Base-by-base conservation (phyloP, 2,329 filamentous ascomycete genomes). In the Xylaria sp. region DNA sequence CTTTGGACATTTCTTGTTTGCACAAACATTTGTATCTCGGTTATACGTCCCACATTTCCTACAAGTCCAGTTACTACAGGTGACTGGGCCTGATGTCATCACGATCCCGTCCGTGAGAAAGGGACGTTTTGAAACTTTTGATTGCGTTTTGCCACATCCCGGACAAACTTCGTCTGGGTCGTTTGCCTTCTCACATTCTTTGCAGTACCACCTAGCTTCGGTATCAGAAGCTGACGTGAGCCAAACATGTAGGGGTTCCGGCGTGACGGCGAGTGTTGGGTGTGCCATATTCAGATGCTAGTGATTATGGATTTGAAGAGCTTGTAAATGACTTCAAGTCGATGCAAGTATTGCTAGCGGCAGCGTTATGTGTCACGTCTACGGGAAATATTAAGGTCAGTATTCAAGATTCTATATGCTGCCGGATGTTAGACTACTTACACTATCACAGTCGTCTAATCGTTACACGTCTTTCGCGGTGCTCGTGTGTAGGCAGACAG, bases 361-460 rank as follows among this genome's bases (percentile, higher is more conserved):
- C 23, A n/a, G 31, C 17, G 17, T 17, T 56, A 38, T 23, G 10
- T 53, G n/a, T 31, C 10, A 33, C 28, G 36, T 40, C 46, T 59
- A 31, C 17, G 48, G 26, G 17, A 48, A 48, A 49, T 28, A 17
- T 56, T 15, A 9, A 0, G 31, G 46, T 68, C 11, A 59, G 38
- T 54, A 49, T 59, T n/a, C 33, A 23, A 23, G 5, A 23, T 23
- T 20, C 36, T 13, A 4, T n/a, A 28, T 20, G 13, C 11, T n/a
- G 42, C 10, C 36, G 10, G 33, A 49, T 4, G 23, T 7, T 26
- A 13, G n/a, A 33, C 26, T 26, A 58, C 68, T 65, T 48, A 68
- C 62, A 6, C 36, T 53, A n/a, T 53, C 13, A 6, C 26, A 26
- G 59, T n/a, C 33, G 28, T 20, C 7, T n/a, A 17, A 46, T 28